Conservation (phyloP, 1,139 yeast genomes). For the Sugiyamaella paludigena region DNA sequence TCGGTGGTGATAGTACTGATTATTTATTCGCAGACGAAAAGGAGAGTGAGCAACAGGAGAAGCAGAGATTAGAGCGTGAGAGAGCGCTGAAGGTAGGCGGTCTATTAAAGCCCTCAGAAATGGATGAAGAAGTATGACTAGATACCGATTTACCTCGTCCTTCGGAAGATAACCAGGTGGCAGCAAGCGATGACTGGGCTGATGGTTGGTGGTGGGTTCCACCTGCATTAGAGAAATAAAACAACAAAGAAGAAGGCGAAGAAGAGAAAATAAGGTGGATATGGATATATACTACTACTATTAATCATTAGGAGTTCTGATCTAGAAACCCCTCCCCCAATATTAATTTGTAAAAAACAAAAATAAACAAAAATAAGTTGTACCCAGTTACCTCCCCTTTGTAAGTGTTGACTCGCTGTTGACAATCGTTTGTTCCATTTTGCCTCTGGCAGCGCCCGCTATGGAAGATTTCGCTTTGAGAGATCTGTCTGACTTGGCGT, state of each 20-base stretch:
- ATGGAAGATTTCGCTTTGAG: no score
- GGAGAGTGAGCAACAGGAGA: conserved; percentile 71
- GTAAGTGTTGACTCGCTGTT: no score
- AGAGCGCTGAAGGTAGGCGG: conserved; percentile 90
- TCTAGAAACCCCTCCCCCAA: not conserved
- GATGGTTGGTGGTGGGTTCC: conserved; percentile 14
- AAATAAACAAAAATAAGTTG: no score
- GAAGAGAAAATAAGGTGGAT: not conserved
- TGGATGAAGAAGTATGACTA: conserved; percentile 50
- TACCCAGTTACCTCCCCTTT: no score
- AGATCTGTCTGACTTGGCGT: no score
- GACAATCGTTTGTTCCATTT: no score
- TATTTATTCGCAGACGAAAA: conserved; percentile 93
- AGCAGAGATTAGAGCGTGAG: conserved; percentile 68
- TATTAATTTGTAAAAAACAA: no score
- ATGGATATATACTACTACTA: not conserved
- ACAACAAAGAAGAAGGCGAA: not conserved
- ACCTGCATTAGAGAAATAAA: not conserved
- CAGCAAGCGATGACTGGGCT: conserved; percentile 9
- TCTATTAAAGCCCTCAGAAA: conserved; percentile 89
- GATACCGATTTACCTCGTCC: not conserved
- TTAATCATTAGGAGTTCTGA: not conserved
- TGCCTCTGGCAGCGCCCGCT: no score
- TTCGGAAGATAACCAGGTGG: no score
- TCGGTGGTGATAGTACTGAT: conserved; percentile 92